Percentiles rank a stretch among this genome's conserved stretches.
Evolutionary conservation across 805 yeast species (phyloP).

Genomic region (Kuraishia molischiana): DNA sequence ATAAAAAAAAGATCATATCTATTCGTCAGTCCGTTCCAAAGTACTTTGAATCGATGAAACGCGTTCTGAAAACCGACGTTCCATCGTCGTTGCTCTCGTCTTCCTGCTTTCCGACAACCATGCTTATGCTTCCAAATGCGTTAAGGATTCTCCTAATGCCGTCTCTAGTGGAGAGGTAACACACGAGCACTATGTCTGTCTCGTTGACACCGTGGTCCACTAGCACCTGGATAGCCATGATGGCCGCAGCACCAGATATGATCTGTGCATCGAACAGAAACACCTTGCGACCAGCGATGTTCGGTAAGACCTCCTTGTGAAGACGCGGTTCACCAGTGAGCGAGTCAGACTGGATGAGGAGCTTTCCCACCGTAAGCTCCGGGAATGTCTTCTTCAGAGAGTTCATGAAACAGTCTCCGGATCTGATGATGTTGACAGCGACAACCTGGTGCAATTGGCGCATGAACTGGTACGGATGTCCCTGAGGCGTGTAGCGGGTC

Average conservation of each 20-base stretch:
- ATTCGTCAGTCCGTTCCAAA: slow-evolving; percentile 47
- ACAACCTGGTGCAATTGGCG: slow-evolving; percentile 37
- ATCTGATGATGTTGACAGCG: slow-evolving; percentile 75
- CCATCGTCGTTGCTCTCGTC: slow-evolving; percentile 22
- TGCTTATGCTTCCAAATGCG: slow-evolving; percentile 62
- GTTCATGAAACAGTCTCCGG: slow-evolving; percentile 87
- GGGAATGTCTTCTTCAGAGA: slow-evolving; percentile 73
- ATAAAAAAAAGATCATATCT: background rate
- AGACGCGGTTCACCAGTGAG: slow-evolving; percentile 90
- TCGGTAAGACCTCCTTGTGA: slow-evolving; percentile 72
- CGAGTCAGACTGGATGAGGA: slow-evolving; percentile 81
- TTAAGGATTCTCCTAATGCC: slow-evolving; percentile 65
- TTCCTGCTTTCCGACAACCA: slow-evolving; percentile 36
- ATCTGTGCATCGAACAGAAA: slow-evolving; percentile 80
- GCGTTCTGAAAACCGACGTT: slow-evolving; percentile 51
- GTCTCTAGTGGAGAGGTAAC: slow-evolving; percentile 67
- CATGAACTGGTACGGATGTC: slow-evolving; percentile 15
- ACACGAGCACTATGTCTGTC: slow-evolving; percentile 54
- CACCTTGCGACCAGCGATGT: slow-evolving; percentile 27
- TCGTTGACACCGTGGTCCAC: slow-evolving; percentile 67
- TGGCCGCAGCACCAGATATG: slow-evolving; percentile 86
- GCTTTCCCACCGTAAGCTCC: slow-evolving; percentile 69
- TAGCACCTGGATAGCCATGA: slow-evolving; percentile 87
- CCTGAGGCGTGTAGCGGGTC: slow-evolving; percentile 20
- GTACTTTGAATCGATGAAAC: slow-evolving; percentile 69